These are phyloP conservation scores for Debaryomyces sp. DNA, from an alignment of 1,139 yeast species.

Conservation along the genomic window DNA sequence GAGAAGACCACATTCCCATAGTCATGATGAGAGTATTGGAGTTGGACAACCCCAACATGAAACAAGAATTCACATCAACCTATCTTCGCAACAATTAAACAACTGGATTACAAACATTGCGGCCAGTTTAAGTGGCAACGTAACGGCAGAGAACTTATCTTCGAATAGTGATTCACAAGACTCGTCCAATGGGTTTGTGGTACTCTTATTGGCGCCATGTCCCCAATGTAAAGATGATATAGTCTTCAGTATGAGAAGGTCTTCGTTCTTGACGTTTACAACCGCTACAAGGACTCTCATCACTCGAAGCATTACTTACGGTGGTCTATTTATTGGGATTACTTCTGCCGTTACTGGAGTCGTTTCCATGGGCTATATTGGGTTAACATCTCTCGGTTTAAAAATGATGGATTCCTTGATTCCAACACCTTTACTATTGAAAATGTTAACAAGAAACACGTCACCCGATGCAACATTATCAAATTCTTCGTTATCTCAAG, in stretches of 20 bases:
- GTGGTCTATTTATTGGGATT: conserved; percentile 39
- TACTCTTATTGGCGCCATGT: conserved; percentile 36
- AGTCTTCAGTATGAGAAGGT: conserved; percentile 35
- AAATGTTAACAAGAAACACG: conserved; percentile 24
- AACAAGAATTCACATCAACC: conserved; percentile 19
- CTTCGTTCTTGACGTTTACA: conserved; percentile 28
- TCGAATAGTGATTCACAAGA: background rate
- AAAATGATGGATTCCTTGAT: conserved; percentile 42
- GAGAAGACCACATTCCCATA: conserved; percentile 5
- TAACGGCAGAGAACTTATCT: conserved; percentile 1
- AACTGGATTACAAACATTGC: conserved; percentile 22
- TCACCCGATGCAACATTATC: conserved; percentile 8
- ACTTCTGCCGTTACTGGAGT: conserved; percentile 48
- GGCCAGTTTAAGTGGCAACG: background rate
- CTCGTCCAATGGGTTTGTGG: conserved; percentile 9
- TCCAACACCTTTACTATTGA: conserved; percentile 38
- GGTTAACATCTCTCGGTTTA: conserved; percentile 44
- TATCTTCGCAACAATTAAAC: conserved; percentile 21
- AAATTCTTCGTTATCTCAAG: conserved; percentile 19
- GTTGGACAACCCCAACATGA: conserved; percentile 17
- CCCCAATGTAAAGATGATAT: conserved; percentile 49
- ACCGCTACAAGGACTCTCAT: conserved; percentile 24
- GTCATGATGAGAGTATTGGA: conserved; percentile 12
- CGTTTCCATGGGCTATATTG: conserved; percentile 45
- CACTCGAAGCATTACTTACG: conserved; percentile 29